Conservation (phyloP, 2,329 filamentous ascomycete species). For the Cladophialophora exuberans region DNA sequence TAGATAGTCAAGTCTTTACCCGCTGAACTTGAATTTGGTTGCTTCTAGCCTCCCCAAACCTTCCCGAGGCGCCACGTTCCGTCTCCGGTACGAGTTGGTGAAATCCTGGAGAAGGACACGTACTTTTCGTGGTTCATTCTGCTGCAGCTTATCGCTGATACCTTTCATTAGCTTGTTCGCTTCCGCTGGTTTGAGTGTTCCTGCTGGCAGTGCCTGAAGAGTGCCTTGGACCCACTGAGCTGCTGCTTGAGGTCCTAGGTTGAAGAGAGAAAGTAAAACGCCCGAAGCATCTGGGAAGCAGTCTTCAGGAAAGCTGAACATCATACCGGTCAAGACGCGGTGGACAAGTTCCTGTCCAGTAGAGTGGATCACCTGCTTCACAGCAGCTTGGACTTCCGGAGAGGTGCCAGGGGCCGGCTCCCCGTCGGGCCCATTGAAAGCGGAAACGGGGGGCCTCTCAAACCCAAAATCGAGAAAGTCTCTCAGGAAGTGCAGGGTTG, state of each 20-base stretch:
- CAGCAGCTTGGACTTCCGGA: slow-evolving; percentile 69
- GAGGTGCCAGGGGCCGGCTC: slow-evolving; percentile 62
- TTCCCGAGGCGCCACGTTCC: slow-evolving; percentile 94
- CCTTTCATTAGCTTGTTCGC: slow-evolving; percentile 78
- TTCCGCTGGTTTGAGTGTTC: slow-evolving; percentile 78
- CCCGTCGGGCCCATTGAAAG: slow-evolving; percentile 65
- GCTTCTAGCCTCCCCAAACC: slow-evolving; percentile 87
- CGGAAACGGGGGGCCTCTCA: slow-evolving; percentile 63
- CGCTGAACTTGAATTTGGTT: slow-evolving; percentile 78
- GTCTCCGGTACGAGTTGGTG: slow-evolving; percentile 87
- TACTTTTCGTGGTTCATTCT: slow-evolving; percentile 75
- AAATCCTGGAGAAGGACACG: slow-evolving; percentile 90
- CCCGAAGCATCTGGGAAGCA: slow-evolving; percentile 94
- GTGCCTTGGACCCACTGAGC: slow-evolving; percentile 82
- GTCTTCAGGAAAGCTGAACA: slow-evolving; percentile 96
- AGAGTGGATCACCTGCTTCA: slow-evolving; percentile 70
- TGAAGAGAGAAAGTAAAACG: slow-evolving; percentile 86
- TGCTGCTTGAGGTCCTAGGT: slow-evolving; percentile 79
- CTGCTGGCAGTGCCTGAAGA: slow-evolving; percentile 78
- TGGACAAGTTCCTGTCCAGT: slow-evolving; percentile 82
- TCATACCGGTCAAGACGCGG: slow-evolving; percentile 93
- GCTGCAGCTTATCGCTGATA: slow-evolving; percentile 75
- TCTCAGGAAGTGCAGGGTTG: slow-evolving; percentile 88
- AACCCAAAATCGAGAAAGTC: slow-evolving; percentile 89
- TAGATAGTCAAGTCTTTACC: slow-evolving; percentile 49